A percentile compares a stretch with the other conserved stretches of the same genome.
Conservation (phyloP, 305 asterid genomes). For the Ajuga reptans region DNA sequence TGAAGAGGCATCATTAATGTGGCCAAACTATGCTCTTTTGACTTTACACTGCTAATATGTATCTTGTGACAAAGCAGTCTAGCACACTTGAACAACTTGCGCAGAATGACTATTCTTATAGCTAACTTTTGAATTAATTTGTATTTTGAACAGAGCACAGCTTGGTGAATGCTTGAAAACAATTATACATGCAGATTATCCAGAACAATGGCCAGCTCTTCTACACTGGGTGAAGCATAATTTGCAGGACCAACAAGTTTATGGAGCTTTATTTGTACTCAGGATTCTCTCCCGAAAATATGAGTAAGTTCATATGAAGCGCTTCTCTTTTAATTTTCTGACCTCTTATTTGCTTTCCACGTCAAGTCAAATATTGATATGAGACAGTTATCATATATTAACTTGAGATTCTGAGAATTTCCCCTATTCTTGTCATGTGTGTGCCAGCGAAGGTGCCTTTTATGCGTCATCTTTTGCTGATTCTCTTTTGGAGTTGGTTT, state of each 20-base stretch:
- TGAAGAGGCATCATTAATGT: not conserved
- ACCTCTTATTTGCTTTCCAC: not conserved
- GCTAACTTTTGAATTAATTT: conserved; percentile 18
- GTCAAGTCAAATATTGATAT: not conserved
- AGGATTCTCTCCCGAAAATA: conserved; percentile 90
- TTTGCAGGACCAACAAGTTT: conserved; percentile 89
- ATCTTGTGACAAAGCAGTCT: not conserved
- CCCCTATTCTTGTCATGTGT: not conserved
- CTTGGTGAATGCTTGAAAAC: conserved; percentile 93
- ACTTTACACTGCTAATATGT: not conserved
- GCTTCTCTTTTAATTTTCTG: not conserved
- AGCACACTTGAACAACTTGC: conserved; percentile 5
- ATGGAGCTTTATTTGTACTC: conserved; percentile 84
- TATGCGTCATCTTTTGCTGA: not conserved
- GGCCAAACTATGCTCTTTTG: not conserved
- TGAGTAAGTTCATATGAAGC: conserved; percentile 54
- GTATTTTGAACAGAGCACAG: conserved; percentile 59
- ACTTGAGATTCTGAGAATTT: not conserved
- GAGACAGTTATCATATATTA: not conserved
- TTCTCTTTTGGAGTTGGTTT: conserved; percentile 12
- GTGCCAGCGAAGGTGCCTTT: not conserved
- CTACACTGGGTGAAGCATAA: conserved; percentile 84
- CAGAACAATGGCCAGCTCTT: conserved; percentile 95
- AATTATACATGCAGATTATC: conserved; percentile 77
- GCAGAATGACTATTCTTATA: not conserved